These are phyloP conservation scores for Mucor plumbeus DNA, from an alignment of 371 early-diverging fungal species.

Conservation along the genomic window DNA sequence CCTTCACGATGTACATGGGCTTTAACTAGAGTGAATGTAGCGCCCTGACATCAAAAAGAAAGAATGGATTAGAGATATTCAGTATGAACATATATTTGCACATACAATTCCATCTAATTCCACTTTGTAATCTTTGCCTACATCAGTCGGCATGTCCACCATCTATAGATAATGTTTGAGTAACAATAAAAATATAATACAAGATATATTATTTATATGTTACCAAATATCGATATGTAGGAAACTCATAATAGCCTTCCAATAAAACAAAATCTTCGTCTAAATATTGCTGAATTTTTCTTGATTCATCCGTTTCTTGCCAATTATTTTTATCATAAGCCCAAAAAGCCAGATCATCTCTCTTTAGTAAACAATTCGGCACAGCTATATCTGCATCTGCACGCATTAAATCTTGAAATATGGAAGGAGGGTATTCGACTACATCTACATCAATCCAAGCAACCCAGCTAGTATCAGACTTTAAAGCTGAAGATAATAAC, in stretches of 20 bases:
- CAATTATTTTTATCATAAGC: constrained; percentile 75
- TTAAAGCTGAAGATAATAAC: constrained; percentile 55
- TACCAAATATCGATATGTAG: constrained; percentile 47
- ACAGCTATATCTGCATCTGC: constrained; percentile 64
- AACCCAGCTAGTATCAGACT: constrained; percentile 60
- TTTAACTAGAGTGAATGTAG: constrained; percentile 60
- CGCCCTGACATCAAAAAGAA: constrained; percentile 20
- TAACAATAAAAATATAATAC: neutral
- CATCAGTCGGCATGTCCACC: constrained; percentile 54
- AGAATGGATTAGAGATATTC: no score
- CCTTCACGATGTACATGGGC: constrained; percentile 74
- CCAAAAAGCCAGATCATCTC: constrained; percentile 51
- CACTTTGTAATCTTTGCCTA: constrained; percentile 37
- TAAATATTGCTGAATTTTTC: constrained; percentile 55
- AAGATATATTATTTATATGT: neutral
- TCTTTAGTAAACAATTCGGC: constrained; percentile 61
- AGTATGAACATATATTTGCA: no score
- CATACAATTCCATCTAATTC: constrained; percentile 45
- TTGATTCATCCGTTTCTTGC: constrained; percentile 67
- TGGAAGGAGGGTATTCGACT: constrained; percentile 56
- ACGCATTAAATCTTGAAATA: constrained; percentile 58
- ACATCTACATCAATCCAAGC: constrained; percentile 70
- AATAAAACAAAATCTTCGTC: constrained; percentile 46
- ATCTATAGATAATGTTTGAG: constrained; percentile 14
- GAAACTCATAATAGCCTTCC: constrained; percentile 55